Base-by-base conservation (phyloP, 169 alveolate species). In the Cryptosporidium bovis region DNA sequence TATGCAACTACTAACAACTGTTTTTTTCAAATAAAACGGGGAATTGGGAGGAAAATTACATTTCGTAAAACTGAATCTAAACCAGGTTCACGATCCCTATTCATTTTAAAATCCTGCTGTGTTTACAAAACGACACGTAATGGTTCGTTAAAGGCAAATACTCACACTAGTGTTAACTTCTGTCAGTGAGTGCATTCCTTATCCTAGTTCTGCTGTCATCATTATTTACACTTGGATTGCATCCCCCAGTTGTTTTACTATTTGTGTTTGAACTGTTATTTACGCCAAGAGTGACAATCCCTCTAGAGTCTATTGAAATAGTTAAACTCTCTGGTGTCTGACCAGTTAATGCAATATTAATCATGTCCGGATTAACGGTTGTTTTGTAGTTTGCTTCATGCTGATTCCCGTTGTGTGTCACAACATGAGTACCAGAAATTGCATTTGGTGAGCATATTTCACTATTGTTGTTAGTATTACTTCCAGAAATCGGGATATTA, bases 241-340 rank as follows among this genome's bases (percentile, higher is more conserved):
- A 0, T 40, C 48, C 48, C 10, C 13, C 4, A 1, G 33, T 69
- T 15, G 55, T 16, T 16, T 33, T 18, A 51, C 50, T 60, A 10
- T 65, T 24, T 40, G 29, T 44, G 2, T 65, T 46, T 10, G 71
- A 56, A 24, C 33, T 60, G 55, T 77, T 77, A 50, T 62, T 77
- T 33, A 77, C 87, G 3, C 87, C 87, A 20, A 77, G 53, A 20
- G 87, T 77, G 36, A 77, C 64, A 2, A 77, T 60, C 1, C 87
- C 87, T 31, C 65, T 77, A 20, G 87, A 56, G 87, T 77, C 87
- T 36, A 77, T 44, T 40, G 87, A 77, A 40, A 77, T 77, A 13
- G 87, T 58, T 15, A 77, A 60, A 60, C 87, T 77, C 8, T 77
- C 71, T 7, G 87, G 87, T 4, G 71, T 60, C 36, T 77, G 69